Conservation (phyloP, 257 asterid genomes). For the Solanum chilense region DNA sequence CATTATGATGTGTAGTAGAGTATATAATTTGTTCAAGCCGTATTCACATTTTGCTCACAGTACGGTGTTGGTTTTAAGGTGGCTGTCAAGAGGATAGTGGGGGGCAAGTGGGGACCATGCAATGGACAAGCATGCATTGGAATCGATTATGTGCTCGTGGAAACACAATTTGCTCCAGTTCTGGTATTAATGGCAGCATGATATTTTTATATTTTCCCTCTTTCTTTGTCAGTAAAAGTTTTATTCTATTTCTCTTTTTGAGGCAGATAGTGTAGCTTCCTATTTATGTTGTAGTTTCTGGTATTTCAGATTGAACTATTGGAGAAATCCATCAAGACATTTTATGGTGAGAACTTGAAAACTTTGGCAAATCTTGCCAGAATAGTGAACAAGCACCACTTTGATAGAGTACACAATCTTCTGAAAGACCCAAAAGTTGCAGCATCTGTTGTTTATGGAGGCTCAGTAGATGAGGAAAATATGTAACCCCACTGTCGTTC, state of each 20-base stretch:
- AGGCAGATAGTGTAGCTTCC: neutral
- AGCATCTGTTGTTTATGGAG: conserved; percentile 70
- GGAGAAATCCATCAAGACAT: conserved; percentile 39
- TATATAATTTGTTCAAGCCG: neutral
- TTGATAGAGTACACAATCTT: conserved; percentile 51
- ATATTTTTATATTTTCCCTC: neutral
- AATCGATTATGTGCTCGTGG: conserved; percentile 73
- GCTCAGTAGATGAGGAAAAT: conserved; percentile 51
- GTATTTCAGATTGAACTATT: conserved; percentile 57
- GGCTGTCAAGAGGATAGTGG: conserved; percentile 69
- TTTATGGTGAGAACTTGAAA: conserved; percentile 48
- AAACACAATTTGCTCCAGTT: conserved; percentile 33
- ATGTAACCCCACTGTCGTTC: conserved; percentile 30
- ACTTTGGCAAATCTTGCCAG: conserved; percentile 52
- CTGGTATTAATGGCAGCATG: conserved; percentile 35
- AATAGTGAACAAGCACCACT: conserved; percentile 73
- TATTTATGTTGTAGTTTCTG: neutral
- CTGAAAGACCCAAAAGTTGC: conserved; percentile 57
- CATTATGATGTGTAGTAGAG: neutral
- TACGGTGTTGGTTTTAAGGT: conserved; percentile 28
- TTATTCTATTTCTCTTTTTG: neutral
- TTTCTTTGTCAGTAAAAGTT: neutral
- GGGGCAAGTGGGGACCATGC: conserved; percentile 91
- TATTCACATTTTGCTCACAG: neutral
- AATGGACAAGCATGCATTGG: conserved; percentile 98